Conservation (phyloP, 306 rosid species). For the Castanospermum australe region DNA sequence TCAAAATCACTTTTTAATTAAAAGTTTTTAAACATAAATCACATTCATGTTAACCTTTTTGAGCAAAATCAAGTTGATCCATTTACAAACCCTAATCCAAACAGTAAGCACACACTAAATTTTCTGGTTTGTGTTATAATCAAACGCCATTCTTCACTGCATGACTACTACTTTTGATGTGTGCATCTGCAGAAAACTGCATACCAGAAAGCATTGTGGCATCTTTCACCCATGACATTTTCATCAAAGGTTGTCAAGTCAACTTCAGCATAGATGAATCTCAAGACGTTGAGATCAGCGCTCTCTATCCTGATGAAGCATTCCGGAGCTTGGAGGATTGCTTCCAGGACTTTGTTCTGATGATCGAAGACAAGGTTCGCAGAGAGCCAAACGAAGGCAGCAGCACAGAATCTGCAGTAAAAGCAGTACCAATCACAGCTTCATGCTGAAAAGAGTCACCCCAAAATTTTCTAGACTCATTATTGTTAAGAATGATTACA, state of each 20-base stretch:
- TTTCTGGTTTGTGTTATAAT: neutral
- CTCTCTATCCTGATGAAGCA: conserved; percentile 63
- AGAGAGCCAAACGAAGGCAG: neutral
- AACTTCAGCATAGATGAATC: conserved; percentile 44
- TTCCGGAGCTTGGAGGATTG: conserved; percentile 66
- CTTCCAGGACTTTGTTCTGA: conserved; percentile 44
- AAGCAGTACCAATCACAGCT: conserved; percentile 47
- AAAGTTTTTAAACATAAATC: no score
- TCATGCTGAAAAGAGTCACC: neutral
- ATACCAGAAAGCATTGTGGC: conserved; percentile 69
- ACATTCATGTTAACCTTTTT: no score
- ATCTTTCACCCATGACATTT: conserved; percentile 72
- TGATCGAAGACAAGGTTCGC: conserved; percentile 18
- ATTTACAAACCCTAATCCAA: no score
- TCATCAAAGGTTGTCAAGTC: conserved; percentile 73
- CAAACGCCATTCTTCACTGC: neutral
- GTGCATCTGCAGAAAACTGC: conserved; percentile 49
- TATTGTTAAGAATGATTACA: neutral
- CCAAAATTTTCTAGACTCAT: neutral
- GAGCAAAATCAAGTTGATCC: no score
- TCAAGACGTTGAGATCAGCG: conserved; percentile 50
- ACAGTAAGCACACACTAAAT: no score
- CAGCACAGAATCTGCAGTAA: conserved; percentile 14
- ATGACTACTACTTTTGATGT: neutral
- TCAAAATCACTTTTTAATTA: no score